These are phyloP conservation scores for Aspergillus uvarum DNA, from an alignment of 2,329 filamentous ascomycete species.

Conservation along the genomic window DNA sequence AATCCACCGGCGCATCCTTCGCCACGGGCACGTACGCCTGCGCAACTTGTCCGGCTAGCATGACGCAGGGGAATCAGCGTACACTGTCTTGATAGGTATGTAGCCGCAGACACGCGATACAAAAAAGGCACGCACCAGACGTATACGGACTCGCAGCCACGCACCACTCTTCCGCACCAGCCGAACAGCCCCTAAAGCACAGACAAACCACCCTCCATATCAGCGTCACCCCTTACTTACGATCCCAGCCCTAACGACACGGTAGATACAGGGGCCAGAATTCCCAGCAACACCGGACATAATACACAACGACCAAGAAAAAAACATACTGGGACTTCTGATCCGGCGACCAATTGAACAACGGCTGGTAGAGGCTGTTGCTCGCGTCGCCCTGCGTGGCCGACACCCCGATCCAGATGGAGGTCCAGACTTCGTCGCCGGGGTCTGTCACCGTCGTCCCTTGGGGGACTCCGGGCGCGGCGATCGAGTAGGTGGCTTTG, in stretches of 20 bases:
- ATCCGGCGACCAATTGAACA: slow-evolving; percentile 15
- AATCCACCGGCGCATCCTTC: not conserved
- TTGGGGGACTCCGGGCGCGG: slow-evolving; percentile 5
- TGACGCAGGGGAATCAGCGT: no score
- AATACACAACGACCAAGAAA: not conserved
- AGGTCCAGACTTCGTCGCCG: slow-evolving; percentile 6
- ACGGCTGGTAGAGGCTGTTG: slow-evolving; percentile 10
- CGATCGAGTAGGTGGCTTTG: slow-evolving; percentile 11
- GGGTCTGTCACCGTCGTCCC: not conserved
- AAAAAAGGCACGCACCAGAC: not conserved
- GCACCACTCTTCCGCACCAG: not conserved
- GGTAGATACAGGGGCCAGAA: not conserved
- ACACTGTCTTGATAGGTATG: no score
- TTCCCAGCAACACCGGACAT: not conserved
- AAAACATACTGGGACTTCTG: slow-evolving; percentile 9
- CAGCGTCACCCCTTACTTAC: not conserved
- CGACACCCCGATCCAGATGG: slow-evolving; percentile 12
- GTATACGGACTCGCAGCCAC: not conserved
- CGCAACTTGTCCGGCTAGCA: not conserved
- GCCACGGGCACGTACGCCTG: not conserved
- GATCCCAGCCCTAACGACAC: no score
- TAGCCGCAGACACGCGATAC: no score
- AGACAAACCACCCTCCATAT: not conserved
- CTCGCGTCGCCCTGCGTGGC: slow-evolving; percentile 3
- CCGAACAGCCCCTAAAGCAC: not conserved